Base-by-base conservation (phyloP, 257 asterid species). In the Nicotiana noctiflora region DNA sequence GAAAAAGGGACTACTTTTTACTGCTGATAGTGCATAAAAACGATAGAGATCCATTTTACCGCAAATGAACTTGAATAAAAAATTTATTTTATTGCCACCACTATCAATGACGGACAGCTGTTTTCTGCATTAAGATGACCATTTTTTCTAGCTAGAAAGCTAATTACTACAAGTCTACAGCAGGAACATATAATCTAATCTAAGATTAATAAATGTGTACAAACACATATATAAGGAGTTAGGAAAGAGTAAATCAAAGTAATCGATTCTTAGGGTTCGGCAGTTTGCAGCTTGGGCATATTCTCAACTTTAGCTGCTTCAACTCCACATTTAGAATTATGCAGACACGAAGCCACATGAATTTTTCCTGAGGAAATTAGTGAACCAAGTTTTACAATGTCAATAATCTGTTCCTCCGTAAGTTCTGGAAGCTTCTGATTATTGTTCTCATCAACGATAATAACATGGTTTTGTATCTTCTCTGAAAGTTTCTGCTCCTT, bases 401-500 rank as follows among this genome's bases (percentile, higher is more conserved):
- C 78, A 46, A 72, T 72, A 6, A 72, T 72, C 0, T 46, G 78
- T 46, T 72, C 78, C 60, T 72, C 78, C 6, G 78, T 46, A 0
- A 82, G 76, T 78, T 52, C 83, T 4, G 83, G 83, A 56, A 44
- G 64, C 57, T 61, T 84, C 44, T 66, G 21, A 51, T 12, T 46
- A 3, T 72, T 72, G 14, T 72, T 46, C 78, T 72, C 78, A 72
- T 72, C 40, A 0, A 21, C 12, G 8, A 23, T 11, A 6, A 46
- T 23, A 5, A 13, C 31, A 10, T 46, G 37, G 18, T 2, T 51
- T 29, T 80, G 70, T 49, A 29, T 23, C 53, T 34, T 68, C 18
- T 84, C 81, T 0, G 86, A 80, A 31, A 86, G 78, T 82, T 83
- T 80, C 64, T 88, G 81, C 65, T 51, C 85, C 14, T 46, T 80